Conservation (phyloP, 192 early-diverging fungal species). For the Rhizophagus sp. region DNA sequence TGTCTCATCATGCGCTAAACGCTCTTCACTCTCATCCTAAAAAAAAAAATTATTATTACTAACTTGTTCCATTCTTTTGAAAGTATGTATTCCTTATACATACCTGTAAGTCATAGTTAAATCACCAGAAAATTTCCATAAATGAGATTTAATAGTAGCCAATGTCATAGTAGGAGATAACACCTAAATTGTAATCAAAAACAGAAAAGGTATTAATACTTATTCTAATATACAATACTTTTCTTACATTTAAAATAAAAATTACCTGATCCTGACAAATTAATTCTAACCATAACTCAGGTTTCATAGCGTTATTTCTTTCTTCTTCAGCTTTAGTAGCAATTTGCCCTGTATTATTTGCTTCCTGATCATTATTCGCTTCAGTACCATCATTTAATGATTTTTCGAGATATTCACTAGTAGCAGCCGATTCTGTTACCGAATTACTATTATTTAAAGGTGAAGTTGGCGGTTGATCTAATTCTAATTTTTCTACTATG, state of each 20-base stretch:
- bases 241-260: background rate
- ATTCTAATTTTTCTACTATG: conserved; percentile 76
- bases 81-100: background rate
- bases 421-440: background rate
- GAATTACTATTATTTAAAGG: background rate
- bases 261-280: conserved; percentile 55
- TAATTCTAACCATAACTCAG: conserved; percentile 59
- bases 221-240: background rate
- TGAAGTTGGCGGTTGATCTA: conserved; percentile 35
- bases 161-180: conserved; percentile 68
- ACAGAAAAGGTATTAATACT: background rate
- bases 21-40: conserved; percentile 14
- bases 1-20: background rate
- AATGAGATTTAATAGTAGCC: conserved; percentile 63
- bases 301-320: conserved; percentile 35
- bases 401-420: background rate
- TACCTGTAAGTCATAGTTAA: conserved; percentile 54
- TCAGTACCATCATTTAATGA: background rate
- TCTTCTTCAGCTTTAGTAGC: conserved; percentile 28
- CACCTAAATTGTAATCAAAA: background rate
- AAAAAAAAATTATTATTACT: background rate
- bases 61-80: too few species aligned
- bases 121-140: conserved; percentile 67
- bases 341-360: conserved; percentile 25
- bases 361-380: background rate